Evolutionary conservation across 257 asterid species (phyloP), one percentile per base, ranked within the genome.

Genomic region (Orobanche coerulescens): DNA sequence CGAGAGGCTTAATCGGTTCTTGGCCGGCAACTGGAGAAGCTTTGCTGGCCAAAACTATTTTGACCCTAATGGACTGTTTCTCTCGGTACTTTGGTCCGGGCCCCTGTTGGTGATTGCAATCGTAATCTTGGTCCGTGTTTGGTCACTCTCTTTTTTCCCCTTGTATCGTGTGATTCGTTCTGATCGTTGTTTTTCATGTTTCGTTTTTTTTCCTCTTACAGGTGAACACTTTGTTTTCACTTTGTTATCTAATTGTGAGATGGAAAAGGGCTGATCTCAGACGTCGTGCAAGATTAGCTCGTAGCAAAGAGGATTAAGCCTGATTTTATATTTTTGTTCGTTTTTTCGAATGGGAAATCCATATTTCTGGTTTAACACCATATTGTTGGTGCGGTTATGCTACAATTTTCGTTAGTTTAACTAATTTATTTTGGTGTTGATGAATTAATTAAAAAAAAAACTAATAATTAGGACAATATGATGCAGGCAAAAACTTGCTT

Each of bases 41-140:
- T 93, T 93, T 76, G 87, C 99, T 0, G 81, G 88, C 58, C 97
- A 93, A 75, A 86, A 93, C 78, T 93, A 93, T 73, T 93, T 93
- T 2, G 99, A 93, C 62, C 44, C 75, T 1, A 79, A 78, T 33
- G 99, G 99, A 36, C 59, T 93, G 64, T 93, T 93, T 70, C 86
- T 93, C 48, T 86, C 99, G 2, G 84, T 85, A 16, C 88, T 93
- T 18, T 93, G 99, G 99, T n/a, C n/a, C n/a, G n/a, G n/a, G n/a
- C n/a, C n/a, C n/a, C n/a, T n/a, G 89, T 97, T 89, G 87, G 83
- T 86, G 66, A 73, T 86, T 20, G 75, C 97, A 0, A 83, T 89
- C 46, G 31, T 93, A 57, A 80, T 93, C 78, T 79, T 93, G 97
- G 99, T 89, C 20, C 58, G 84, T 68, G 2, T 47, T 57, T 71